These are phyloP conservation scores for Colletotrichum costaricense DNA, from an alignment of 2,329 filamentous ascomycete species.

Conservation along the genomic window DNA sequence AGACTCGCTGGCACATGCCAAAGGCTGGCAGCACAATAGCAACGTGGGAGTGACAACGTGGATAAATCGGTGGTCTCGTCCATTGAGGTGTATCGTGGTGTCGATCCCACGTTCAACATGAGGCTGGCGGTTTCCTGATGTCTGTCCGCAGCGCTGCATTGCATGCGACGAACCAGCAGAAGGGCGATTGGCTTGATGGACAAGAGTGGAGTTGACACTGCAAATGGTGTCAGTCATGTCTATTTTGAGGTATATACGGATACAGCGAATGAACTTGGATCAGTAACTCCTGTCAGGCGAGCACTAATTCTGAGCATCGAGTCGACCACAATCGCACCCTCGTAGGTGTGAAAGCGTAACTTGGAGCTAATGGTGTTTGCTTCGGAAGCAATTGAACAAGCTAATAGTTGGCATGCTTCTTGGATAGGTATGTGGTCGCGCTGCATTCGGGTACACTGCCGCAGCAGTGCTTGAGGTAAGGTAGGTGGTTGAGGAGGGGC, in stretches of 20 bases:
- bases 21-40: not conserved
- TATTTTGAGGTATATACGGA: not conserved
- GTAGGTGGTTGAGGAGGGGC: not conserved
- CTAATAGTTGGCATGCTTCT: no score
- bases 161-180: not conserved
- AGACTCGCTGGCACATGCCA: not conserved
- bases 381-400: no score
- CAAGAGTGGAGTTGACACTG: no score
- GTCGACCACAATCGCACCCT: no score
- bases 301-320: no score
- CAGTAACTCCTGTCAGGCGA: not conserved
- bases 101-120: not conserved
- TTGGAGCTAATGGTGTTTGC: no score
- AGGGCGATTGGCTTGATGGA: not conserved
- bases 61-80: not conserved
- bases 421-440: no score
- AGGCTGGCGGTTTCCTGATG: not conserved
- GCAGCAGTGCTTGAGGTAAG: not conserved
- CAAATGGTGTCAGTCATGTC: not conserved
- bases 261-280: not conserved
- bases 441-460: no score
- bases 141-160: not conserved
- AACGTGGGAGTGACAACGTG: not conserved
- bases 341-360: no score
- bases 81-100: not conserved